Base-by-base conservation (phyloP, 129 eudicot species). In the Artemisia argyi region DNA sequence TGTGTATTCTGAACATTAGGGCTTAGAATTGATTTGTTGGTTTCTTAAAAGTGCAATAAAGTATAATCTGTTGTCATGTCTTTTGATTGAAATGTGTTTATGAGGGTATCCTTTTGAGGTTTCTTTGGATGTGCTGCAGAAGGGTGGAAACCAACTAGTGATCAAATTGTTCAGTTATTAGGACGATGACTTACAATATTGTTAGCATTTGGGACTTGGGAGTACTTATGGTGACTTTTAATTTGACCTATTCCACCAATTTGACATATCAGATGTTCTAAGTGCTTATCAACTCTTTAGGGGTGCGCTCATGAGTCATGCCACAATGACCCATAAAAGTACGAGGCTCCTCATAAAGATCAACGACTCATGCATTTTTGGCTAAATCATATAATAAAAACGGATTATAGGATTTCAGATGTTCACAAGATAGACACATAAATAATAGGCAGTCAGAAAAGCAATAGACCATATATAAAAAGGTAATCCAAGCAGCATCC, bases 401-500 rank as follows among this genome's bases (percentile, higher is more conserved):
- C 11, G 11, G 35, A 73, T 28, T 42, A 13, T 39, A n/a, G 22
- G 2, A 66, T 58, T 66, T 47, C 53, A 58, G 61, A 67, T 17
- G n/a, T 44, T 66, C 57, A 56, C 19, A 11, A 2, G 44, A 39
- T 39, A 39, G 44, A 48, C 46, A 39, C 78, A 59, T 46, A 54
- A 48, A 16, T 48, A 32, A 58, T 44, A 56, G 48, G 47, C 5
- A 46, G 57, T 53, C 68, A 28, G 12, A n/a, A 50, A 3, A 63
- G 19, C 28, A 63, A 63, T 60, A 12, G 49, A 35, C 24, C 10
- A 8, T 7, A 63, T 35, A 10, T n/a, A 6, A 51, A 22, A 70
- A 24, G 24, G 26, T n/a, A 42, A 53, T 30, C 72, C 73, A 78
- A 54, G 67, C 67, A 71, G 77, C 76, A 78, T 53, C 72, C 77